phyloP scores from a whole-genome alignment of 1,284 basidiomycete species.

The Athelia psychrophila region DNA sequence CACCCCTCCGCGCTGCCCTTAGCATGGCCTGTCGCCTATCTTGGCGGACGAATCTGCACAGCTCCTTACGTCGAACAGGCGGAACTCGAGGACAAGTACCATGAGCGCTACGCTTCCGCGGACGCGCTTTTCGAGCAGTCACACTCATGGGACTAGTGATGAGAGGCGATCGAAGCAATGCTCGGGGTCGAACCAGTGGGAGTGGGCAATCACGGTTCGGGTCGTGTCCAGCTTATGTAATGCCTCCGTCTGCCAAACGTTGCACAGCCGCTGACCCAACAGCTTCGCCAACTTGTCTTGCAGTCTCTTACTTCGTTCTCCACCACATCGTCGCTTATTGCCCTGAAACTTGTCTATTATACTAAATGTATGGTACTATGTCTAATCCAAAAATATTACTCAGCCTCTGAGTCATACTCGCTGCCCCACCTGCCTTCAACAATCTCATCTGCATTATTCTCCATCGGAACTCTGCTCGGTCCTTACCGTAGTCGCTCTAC shows the following conservation, averaged over 20 bases:
- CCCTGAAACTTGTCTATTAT: neutral
- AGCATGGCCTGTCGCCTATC: too few relatives aligned
- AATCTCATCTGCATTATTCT: neutral
- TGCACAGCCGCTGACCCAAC: neutral
- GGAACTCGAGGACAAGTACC: too few relatives aligned
- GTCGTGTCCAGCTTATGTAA: slow-evolving; percentile 1
- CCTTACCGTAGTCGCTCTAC: too few relatives aligned
- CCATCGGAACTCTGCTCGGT: too few relatives aligned
- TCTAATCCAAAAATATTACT: neutral
- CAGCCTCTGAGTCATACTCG: neutral
- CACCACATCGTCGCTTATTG: neutral
- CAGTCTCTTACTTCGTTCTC: neutral
- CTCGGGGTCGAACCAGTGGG: too few relatives aligned
- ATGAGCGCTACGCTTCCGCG: too few relatives aligned
- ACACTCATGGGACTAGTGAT: too few relatives aligned
- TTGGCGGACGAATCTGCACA: too few relatives aligned
- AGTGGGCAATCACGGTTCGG: neutral
- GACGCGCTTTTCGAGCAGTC: too few relatives aligned
- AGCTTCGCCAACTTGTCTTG: neutral
- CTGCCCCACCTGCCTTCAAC: neutral
- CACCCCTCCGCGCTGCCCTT: too few relatives aligned
- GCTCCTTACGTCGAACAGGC: too few relatives aligned
- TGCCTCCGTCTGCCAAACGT: neutral
- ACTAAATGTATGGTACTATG: neutral
- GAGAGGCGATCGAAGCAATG: too few relatives aligned